These are phyloP conservation scores for Mycena maculata DNA, from an alignment of 768 basidiomycete species.

Conservation along the genomic window DNA sequence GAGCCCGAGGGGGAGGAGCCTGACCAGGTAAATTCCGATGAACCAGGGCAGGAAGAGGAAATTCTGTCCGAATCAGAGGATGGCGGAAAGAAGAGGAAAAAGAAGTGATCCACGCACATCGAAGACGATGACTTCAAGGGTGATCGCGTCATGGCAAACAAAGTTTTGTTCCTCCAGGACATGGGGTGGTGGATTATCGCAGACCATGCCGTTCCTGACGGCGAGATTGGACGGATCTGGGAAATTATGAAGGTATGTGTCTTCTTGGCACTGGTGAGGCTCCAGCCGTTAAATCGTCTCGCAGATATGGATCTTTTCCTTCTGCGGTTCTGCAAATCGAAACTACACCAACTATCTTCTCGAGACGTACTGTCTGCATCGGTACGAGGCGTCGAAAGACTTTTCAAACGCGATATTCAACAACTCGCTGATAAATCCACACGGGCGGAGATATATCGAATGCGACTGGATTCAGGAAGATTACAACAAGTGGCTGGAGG, in stretches of 20 bases:
- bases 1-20: not conserved
- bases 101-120: not conserved
- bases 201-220: not conserved
- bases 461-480: slow-evolving; percentile 22
- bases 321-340: not conserved
- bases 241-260: slow-evolving; percentile 8
- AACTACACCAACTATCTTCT: slow-evolving; percentile 18
- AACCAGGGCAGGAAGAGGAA: not conserved
- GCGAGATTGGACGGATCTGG: slow-evolving; percentile 5
- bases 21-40: not conserved
- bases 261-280: too few species aligned
- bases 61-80: too few species aligned
- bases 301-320: slow-evolving; percentile 1
- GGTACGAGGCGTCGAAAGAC: slow-evolving; percentile 19
- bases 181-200: slow-evolving; percentile 22
- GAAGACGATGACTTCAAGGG: slow-evolving; percentile 19
- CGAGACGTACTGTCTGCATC: slow-evolving; percentile 22
- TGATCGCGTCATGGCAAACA: slow-evolving; percentile 23
- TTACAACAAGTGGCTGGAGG: slow-evolving; percentile 31
- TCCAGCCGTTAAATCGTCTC: too few species aligned
- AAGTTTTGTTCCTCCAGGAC: slow-evolving; percentile 5
- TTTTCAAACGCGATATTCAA: slow-evolving; percentile 24
- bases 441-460: not conserved
- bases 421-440: slow-evolving; percentile 34
- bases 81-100: not conserved